These are phyloP conservation scores for Lunasporangiospora selenospora DNA, from an alignment of 192 early-diverging fungal species.

Conservation along the genomic window DNA sequence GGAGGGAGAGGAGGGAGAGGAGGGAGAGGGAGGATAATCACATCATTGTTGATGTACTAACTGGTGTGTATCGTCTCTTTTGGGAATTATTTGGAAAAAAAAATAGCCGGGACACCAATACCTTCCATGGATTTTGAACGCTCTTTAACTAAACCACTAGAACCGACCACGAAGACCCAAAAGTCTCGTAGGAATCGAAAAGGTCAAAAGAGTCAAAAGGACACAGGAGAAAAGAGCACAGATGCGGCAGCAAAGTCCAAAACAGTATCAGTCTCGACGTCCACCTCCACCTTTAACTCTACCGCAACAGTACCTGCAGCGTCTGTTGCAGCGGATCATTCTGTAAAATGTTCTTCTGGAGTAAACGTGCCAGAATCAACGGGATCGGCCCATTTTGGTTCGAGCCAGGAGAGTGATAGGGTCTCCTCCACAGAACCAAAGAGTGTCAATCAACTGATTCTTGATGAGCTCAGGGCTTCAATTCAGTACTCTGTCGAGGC, in stretches of 20 bases:
- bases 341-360: no score
- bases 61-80: no score
- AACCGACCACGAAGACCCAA: constrained; percentile 8
- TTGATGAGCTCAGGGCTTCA: constrained; percentile 25
- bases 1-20: no score
- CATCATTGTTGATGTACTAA: no score
- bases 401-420: no score
- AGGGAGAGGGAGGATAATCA: no score
- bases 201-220: constrained; percentile 30
- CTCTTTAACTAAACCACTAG: neutral
- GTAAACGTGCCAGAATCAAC: no score
- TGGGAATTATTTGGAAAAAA: no score
- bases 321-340: neutral
- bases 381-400: no score
- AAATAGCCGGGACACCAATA: constrained; percentile 20
- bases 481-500: constrained; percentile 18
- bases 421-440: constrained; percentile 6
- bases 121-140: constrained; percentile 9
- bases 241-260: neutral
- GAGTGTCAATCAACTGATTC: constrained; percentile 12
- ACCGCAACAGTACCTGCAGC: neutral
- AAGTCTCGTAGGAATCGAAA: constrained; percentile 35
- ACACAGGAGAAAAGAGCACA: constrained; percentile 3
- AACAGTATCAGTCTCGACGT: constrained; percentile 9
- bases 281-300: neutral